Evolutionary conservation across 2,329 filamentous ascomycete genomes (phyloP).

Genomic region (Phialocephala subalpina): DNA sequence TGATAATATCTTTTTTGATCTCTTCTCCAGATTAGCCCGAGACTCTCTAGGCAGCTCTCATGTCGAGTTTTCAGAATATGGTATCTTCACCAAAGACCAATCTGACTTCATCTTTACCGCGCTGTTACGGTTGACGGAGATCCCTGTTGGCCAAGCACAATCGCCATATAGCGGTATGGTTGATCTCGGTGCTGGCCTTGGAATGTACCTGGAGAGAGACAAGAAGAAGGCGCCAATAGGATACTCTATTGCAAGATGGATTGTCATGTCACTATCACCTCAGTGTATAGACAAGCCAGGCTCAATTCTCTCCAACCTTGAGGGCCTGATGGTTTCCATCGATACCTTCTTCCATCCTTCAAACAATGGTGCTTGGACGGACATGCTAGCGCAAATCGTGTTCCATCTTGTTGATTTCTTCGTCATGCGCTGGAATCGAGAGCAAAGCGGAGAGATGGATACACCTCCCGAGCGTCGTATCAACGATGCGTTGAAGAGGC

Average conservation of each 20-base stretch:
- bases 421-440: conserved; percentile 96
- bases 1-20: conserved; percentile 87
- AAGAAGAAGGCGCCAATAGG: conserved; percentile 90
- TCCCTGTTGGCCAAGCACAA: conserved; percentile 94
- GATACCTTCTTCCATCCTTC: conserved; percentile 99
- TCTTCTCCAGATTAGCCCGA: conserved; percentile 85
- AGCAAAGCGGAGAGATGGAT: conserved; percentile 91
- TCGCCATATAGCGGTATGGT: conserved; percentile 86
- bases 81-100: conserved; percentile 92
- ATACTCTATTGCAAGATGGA: conserved; percentile 92
- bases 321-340: conserved; percentile 91
- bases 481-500: conserved; percentile 80
- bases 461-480: conserved; percentile 82
- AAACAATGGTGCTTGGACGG: conserved; percentile 92
- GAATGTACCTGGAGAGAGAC: conserved; percentile 88
- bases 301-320: conserved; percentile 84
- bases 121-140: conserved; percentile 87
- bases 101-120: conserved; percentile 93
- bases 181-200: conserved; percentile 84
- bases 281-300: conserved; percentile 77
- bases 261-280: conserved; percentile 92
- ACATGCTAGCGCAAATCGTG: conserved; percentile 86
- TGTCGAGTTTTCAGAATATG: conserved; percentile 83
- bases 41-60: conserved; percentile 81
- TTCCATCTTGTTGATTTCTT: conserved; percentile 96